Evolutionary conservation across 164 flowering plant species (phyloP), one percentile per base, ranked within the genome.

Genomic region (Echeveria elegans): DNA sequence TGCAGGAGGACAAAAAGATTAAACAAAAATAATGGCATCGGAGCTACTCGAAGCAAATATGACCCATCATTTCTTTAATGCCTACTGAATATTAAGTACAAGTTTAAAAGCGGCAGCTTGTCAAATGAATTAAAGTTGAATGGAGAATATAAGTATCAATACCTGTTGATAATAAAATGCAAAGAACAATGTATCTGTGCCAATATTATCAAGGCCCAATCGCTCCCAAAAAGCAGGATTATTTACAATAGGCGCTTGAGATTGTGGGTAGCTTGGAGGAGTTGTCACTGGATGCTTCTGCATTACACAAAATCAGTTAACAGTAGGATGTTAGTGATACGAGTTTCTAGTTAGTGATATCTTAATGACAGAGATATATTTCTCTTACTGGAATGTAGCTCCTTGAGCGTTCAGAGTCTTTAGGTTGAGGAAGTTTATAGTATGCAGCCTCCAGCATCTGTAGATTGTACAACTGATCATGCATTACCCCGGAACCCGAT

Each of bases 161-260:
- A 94, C 99, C 93, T 83, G 99, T 66, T 94, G 99, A 74, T 85
- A 86, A 76, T 94, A 94, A 69, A 91, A 94, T 64, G 99, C 84
- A 82, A 91, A 94, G 78, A 94, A 94, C 72, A 94, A 74, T 14
- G 92, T 82, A 71, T 92, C 99, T 37, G 90, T 82, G 74, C 89
- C 87, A 63, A 71, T 74, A 48, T 73, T 71, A 66, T 88, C 95
- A 41, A 74, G 52, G 67, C 86, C 85, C 32, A 88, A 64, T 18
- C 96, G 81, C 70, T 88, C 99, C 99, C 99, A 94, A 69, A 86
- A 92, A 41, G 90, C 92, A 62, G 96, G 97, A 76, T 83, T 91
- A 63, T 84, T 84, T 15, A 89, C 82, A 74, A 89, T 83, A 11
- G 99, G 94, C 15, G 96, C 92, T 68, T 88, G 99, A 68, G 77